Evolutionary conservation across 1,284 basidiomycete species (phyloP).

Genomic region (Rhodotorula sp.): DNA sequence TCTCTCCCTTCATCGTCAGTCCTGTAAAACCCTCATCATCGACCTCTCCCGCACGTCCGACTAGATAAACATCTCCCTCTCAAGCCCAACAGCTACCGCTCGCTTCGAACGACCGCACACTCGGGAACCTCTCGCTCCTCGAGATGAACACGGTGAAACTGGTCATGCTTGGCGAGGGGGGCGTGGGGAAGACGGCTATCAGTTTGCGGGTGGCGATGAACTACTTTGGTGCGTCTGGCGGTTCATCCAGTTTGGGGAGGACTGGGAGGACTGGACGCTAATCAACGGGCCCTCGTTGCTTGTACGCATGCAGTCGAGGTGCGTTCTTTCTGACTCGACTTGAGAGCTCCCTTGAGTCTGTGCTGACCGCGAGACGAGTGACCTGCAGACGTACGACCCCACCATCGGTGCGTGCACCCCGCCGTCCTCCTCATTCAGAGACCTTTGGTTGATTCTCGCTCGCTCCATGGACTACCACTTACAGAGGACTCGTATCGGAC

Average conservation of each 20-base stretch:
- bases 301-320: slow-evolving; percentile 35
- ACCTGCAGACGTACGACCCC: slow-evolving; percentile 37
- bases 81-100: neutral
- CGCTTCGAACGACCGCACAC: neutral
- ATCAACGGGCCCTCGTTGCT: slow-evolving; percentile 43
- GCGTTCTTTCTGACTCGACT: neutral
- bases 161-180: slow-evolving; percentile 93
- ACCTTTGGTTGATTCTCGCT: no score
- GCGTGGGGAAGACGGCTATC: slow-evolving; percentile 95
- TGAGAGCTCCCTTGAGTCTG: neutral
- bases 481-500: slow-evolving; percentile 51
- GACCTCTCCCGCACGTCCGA: no score
- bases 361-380: neutral
- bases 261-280: slow-evolving; percentile 47
- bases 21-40: no score
- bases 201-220: slow-evolving; percentile 67
- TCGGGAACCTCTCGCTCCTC: neutral
- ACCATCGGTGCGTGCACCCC: slow-evolving; percentile 30
- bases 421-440: no score
- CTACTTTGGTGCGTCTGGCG: slow-evolving; percentile 53
- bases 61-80: no score
- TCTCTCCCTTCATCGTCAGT: no score
- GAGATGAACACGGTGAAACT: slow-evolving; percentile 57
- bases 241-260: slow-evolving; percentile 48
- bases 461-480: neutral